Base-by-base conservation (phyloP, 768 basidiomycete genomes). In the Tricholoma sp. region DNA sequence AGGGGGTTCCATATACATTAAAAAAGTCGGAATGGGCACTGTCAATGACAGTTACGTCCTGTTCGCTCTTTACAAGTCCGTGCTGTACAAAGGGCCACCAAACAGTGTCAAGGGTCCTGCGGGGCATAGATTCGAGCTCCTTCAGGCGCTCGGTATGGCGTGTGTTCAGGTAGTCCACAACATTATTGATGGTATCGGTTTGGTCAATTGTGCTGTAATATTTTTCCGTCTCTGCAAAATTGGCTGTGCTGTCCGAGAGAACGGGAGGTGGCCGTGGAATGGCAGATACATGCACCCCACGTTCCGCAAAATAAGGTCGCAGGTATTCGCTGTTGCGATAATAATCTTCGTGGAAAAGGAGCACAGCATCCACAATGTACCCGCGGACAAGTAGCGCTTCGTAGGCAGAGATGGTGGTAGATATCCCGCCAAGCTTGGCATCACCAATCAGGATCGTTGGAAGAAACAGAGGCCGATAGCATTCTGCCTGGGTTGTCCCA, bases 41-140 rank as follows among this genome's bases (percentile, higher is more conserved):
- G 68, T 98, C 94, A 62, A 98, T 91, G 56, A 95, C 87, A 48
- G 86, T 91, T 31, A 98, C 87, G 62, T 94, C 87, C 41, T 82
- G 68, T 53, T 85, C 82, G 50, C 76, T 74, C 58, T 82, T 80
- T 47, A 92, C 76, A 15, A 85, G 75, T 0, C 82, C 83, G 60
- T 98, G 96, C 66, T 98, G 96, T 1, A 94, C 92, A 66, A 98
- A 98, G 0, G 96, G 96, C 93, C 94, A 98, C 96, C 96, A 98
- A 45, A 97, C 77, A 1, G 78, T 78, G 53, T 93, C 79, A 44
- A 90, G 74, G 0, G 94, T 86, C 36, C 94, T 81, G 9, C 74
- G 74, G 3, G 92, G 83, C 85, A 96, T 92, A 0, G 86, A 80
- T 50, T 85, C 80, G 7, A 98, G 80, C 42, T 89, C 83, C 10